Percentiles rank a stretch among this genome's conserved stretches.
These are phyloP conservation scores for Candida sithepensis DNA, from an alignment of 805 yeast species.

Conservation along the genomic window DNA sequence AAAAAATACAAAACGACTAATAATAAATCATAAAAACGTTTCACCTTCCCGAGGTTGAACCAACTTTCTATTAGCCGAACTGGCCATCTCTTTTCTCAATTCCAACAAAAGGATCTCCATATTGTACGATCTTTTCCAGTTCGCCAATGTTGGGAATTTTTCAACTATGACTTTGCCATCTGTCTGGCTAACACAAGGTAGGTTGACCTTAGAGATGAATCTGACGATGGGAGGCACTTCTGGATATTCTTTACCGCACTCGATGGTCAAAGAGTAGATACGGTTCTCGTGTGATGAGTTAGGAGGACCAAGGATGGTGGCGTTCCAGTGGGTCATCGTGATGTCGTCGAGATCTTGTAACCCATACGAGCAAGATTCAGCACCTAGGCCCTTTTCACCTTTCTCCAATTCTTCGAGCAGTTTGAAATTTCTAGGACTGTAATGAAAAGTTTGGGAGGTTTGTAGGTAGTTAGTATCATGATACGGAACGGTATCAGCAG, in stretches of 20 bases:
- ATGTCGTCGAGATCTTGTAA: conserved; percentile 87
- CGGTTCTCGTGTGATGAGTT: conserved; percentile 79
- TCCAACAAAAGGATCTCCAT: conserved; percentile 93
- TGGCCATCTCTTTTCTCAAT: conserved; percentile 86
- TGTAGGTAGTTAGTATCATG: neutral
- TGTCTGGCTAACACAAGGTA: conserved; percentile 79
- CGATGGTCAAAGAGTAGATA: conserved; percentile 77
- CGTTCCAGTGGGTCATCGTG: conserved; percentile 94
- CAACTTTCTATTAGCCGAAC: conserved; percentile 74
- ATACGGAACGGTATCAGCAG: conserved; percentile 19
- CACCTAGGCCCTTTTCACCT: conserved; percentile 96
- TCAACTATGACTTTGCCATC: conserved; percentile 53
- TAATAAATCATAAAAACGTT: conserved; percentile 30
- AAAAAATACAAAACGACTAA: neutral
- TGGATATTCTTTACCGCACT: conserved; percentile 84
- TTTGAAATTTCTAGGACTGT: conserved; percentile 88
- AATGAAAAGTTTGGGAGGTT: neutral
- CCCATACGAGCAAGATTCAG: conserved; percentile 96
- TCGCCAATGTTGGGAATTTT: conserved; percentile 63
- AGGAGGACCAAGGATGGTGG: conserved; percentile 97
- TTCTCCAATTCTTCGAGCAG: conserved; percentile 94
- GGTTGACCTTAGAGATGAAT: conserved; percentile 79
- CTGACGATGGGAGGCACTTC: conserved; percentile 80
- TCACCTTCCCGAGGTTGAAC: conserved; percentile 91
- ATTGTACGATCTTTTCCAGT: conserved; percentile 88